Conservation (phyloP, 139 green algal genomes). For the Coelastrella sp. region DNA sequence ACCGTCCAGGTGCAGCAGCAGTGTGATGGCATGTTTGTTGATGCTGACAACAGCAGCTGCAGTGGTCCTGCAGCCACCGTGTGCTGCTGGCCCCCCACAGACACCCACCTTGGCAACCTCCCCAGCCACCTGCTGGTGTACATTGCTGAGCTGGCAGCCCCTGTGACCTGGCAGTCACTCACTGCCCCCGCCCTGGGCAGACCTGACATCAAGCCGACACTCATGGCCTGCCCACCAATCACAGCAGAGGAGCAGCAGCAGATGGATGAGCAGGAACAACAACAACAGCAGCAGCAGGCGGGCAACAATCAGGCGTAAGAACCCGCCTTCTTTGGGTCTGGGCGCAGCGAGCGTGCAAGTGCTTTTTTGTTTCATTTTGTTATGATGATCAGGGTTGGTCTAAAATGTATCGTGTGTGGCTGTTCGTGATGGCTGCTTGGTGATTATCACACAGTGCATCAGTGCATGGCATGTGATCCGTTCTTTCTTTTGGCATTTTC, state of each 20-base stretch:
- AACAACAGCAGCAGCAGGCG: neutral
- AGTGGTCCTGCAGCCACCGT: no score
- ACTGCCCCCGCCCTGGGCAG: neutral
- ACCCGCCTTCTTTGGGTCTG: neutral
- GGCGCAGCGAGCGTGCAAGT: no score
- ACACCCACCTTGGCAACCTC: conserved; percentile 41
- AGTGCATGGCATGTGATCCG: no score
- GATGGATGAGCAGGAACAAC: neutral
- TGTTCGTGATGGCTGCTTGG: no score
- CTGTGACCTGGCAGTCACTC: conserved; percentile 15
- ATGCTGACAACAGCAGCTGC: neutral
- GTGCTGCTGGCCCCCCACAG: conserved; percentile 3
- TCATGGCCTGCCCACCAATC: conserved; percentile 40
- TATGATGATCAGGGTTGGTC: no score
- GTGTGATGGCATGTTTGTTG: neutral
- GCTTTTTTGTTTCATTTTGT: neutral
- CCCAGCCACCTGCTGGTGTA: conserved; percentile 36
- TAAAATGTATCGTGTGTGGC: no score
- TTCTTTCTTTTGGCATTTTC: no score
- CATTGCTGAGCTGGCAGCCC: conserved; percentile 41
- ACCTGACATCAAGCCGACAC: conserved; percentile 25
- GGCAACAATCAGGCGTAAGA: no score
- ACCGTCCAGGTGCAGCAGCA: conserved; percentile 6
- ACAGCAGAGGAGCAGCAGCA: conserved; percentile 8
- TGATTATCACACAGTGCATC: no score